Base-by-base conservation (phyloP, 2,329 filamentous ascomycete species). In the Pyrenochaeta sp. region DNA sequence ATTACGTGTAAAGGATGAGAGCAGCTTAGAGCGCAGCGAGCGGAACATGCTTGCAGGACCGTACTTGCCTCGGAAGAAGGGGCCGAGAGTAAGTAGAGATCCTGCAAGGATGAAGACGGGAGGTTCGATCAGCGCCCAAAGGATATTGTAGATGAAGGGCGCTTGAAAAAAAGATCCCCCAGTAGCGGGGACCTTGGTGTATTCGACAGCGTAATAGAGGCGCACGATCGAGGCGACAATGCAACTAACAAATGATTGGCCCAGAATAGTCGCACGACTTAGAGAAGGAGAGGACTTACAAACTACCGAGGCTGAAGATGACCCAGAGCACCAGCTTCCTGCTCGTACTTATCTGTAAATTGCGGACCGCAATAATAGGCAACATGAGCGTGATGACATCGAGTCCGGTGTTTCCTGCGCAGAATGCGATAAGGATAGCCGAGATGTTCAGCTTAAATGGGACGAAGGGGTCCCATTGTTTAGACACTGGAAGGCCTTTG, bases 81-180 rank as follows among this genome's bases (percentile, higher is more conserved):
- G 43, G 19, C 43, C 43, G 12, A 46, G 43, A 6, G 43, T 46
- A 46, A 28, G 43, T 9, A 46, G 25, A 15, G 8, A 10, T 46
- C 43, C 43, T 25, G 43, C 43, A 19, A 46, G 8, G 10, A 46
- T 46, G 27, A 46, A 46, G 8, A 46, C 43, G 43, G 43, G 43
- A 9, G 43, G 43, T 46, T 46, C 43, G 8, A 46, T 46, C 8
- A 46, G 43, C 19, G 43, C 43, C 43, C 43, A 46, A 10, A 46
- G 43, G 27, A 46, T 46, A 22, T 46, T 46, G 43, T 32, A 46
- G 24, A 46, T 46, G 43, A 46, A 46, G 24, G 43, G 43, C 6
- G 43, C 43, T 32, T 46, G 43, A 28, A 46, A 46, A n/a, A 46
- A 46, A 25, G 43, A 46, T 13, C 19, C 43, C n/a, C 43, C 43